Evolutionary conservation across 1,284 basidiomycete genomes (phyloP).

Genomic region (Ganoderma sinense): DNA sequence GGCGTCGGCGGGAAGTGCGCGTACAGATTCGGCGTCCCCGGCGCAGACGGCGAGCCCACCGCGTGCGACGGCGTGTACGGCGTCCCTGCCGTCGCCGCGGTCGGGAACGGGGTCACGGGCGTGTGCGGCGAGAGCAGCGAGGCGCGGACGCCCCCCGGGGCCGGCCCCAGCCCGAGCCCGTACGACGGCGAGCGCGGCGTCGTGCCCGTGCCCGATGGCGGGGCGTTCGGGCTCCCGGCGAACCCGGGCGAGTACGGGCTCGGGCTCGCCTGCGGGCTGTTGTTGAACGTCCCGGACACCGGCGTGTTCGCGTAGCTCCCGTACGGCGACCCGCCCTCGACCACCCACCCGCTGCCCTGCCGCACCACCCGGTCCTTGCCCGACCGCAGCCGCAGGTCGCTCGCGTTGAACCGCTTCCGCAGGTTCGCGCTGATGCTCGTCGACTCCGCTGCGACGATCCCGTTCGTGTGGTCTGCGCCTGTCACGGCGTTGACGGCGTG

Average conservation of each 20-base stretch:
- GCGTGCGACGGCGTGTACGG: conserved; percentile 31
- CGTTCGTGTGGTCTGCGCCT: conserved; percentile 62
- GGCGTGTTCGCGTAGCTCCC: conserved; percentile 50
- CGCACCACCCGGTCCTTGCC: conserved; percentile 41
- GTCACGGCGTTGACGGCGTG: conserved; percentile 73
- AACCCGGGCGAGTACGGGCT: conserved; percentile 34
- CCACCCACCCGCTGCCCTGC: conserved; percentile 53
- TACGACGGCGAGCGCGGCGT: conserved; percentile 32
- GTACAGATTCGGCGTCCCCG: conserved; percentile 38
- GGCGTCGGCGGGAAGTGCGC: conserved; percentile 44
- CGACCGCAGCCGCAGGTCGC: conserved; percentile 52
- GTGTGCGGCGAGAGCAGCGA: conserved; percentile 22
- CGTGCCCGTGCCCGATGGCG: conserved; percentile 37
- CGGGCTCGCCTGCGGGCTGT: conserved; percentile 38
- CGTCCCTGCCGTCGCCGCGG: conserved; percentile 36
- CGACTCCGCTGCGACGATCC: conserved; percentile 70
- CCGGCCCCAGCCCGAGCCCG: conserved; percentile 44
- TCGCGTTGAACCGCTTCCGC: conserved; percentile 55
- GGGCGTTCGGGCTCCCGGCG: conserved; percentile 37
- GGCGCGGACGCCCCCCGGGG: conserved; percentile 22
- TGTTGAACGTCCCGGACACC: conserved; percentile 40
- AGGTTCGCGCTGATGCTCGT: conserved; percentile 54
- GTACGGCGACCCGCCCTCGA: conserved; percentile 50
- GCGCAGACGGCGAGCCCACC: conserved; percentile 25
- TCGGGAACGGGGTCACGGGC: conserved; percentile 30